Conservation (phyloP, 495 filamentous ascomycete species). For the Penicillium daleae region DNA sequence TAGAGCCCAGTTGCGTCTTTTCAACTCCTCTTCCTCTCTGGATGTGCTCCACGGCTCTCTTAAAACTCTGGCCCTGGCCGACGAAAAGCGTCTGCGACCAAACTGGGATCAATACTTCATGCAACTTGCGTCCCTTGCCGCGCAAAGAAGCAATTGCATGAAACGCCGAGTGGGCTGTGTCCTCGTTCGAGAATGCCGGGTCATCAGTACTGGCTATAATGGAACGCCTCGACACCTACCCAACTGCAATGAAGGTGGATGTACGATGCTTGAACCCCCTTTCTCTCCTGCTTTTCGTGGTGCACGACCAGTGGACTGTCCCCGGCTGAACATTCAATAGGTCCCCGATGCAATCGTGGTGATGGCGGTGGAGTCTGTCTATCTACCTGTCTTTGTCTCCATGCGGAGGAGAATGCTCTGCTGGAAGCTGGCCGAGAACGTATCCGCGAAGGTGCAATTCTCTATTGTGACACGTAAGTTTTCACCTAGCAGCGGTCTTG, state of each 20-base stretch:
- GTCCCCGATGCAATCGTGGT: conserved; percentile 78
- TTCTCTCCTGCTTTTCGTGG: neutral
- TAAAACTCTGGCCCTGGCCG: conserved; percentile 68
- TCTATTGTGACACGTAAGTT: conserved; percentile 88
- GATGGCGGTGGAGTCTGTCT: conserved; percentile 71
- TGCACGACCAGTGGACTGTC: neutral
- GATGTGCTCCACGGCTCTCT: conserved; percentile 70
- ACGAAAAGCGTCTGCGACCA: conserved; percentile 82
- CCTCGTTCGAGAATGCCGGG: conserved; percentile 82
- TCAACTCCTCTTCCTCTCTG: conserved; percentile 79
- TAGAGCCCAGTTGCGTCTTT: conserved; percentile 76
- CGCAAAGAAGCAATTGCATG: conserved; percentile 96
- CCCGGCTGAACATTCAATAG: conserved; percentile 30
- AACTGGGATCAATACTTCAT: conserved; percentile 99
- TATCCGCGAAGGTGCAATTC: conserved; percentile 72
- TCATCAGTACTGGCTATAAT: conserved; percentile 97
- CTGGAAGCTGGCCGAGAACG: conserved; percentile 92
- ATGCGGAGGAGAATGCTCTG: conserved; percentile 96
- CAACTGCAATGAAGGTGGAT: conserved; percentile 95
- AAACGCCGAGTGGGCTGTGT: conserved; percentile 95
- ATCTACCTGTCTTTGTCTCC: conserved; percentile 88
- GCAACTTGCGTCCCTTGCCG: conserved; percentile 87
- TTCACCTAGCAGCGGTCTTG: conserved; percentile 4
- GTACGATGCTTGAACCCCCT: conserved; percentile 45
- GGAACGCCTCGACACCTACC: conserved; percentile 83